Percentiles rank a stretch among this genome's conserved stretches.
These are phyloP conservation scores for Phytophthora citricola DNA, from an alignment of 352 stramenopile species.

Conservation along the genomic window DNA sequence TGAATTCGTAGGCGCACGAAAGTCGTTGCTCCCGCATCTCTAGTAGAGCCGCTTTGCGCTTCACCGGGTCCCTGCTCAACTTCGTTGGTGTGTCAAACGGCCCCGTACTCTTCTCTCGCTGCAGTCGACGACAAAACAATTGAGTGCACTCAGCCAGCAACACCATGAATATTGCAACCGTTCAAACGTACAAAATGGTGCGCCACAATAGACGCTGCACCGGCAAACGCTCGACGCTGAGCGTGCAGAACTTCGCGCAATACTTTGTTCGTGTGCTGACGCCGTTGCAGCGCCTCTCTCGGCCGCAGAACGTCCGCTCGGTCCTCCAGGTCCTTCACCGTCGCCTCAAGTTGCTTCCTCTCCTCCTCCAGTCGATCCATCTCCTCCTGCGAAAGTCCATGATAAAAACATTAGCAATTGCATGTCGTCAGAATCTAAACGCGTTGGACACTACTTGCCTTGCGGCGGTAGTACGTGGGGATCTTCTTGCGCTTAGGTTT, in stretches of 20 bases:
- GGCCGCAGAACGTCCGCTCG: slow-evolving; percentile 23
- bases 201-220: slow-evolving; percentile 27
- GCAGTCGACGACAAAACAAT: background rate
- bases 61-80: slow-evolving; percentile 25
- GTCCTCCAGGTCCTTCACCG: slow-evolving; percentile 14
- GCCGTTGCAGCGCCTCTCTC: slow-evolving; percentile 15
- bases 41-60: slow-evolving; percentile 21
- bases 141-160: no score
- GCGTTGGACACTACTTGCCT: slow-evolving; percentile 19
- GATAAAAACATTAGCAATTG: slow-evolving; percentile 3
- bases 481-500: slow-evolving; percentile 35
- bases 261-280: slow-evolving; percentile 26
- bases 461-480: slow-evolving; percentile 38
- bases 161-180: background rate
- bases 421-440: background rate
- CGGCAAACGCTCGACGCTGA: slow-evolving; percentile 33
- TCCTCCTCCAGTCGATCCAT: slow-evolving; percentile 33
- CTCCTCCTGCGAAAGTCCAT: slow-evolving; percentile 20
- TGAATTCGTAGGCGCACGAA: slow-evolving; percentile 42
- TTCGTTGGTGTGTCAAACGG: slow-evolving; percentile 35
- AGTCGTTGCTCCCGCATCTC: slow-evolving; percentile 44
- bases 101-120: slow-evolving; percentile 28
- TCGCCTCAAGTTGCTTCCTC: slow-evolving; percentile 22
- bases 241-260: slow-evolving; percentile 34
- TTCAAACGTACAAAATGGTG: slow-evolving; percentile 32